These are phyloP conservation scores for Cynanchum wilfordii DNA, from an alignment of 257 asterid species.

Conservation along the genomic window DNA sequence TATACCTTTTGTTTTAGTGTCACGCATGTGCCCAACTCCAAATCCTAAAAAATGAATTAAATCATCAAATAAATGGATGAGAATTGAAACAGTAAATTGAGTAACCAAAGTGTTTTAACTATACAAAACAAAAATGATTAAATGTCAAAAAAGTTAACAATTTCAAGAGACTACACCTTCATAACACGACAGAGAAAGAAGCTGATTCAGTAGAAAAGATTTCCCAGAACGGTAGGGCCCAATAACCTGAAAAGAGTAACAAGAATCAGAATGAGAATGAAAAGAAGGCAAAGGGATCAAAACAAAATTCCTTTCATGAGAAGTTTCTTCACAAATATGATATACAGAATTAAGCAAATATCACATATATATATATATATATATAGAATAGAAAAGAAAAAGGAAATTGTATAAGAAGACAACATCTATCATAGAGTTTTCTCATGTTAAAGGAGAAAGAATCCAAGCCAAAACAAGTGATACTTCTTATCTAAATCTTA, in stretches of 20 bases:
- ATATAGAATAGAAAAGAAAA: background rate
- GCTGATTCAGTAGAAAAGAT: conserved; percentile 96
- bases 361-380: background rate
- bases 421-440: background rate
- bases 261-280: background rate
- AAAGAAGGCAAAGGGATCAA: background rate
- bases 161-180: conserved; percentile 58
- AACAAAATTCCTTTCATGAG: background rate
- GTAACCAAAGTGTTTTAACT: background rate
- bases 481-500: conserved; percentile 39
- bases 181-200: conserved; percentile 88
- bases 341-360: background rate
- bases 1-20: conserved; percentile 93
- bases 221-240: conserved; percentile 99
- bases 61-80: background rate
- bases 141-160: conserved; percentile 3
- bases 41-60: conserved; percentile 61
- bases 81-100: background rate
- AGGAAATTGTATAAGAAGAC: background rate
- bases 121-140: background rate
- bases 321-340: background rate
- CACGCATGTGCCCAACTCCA: conserved; percentile 99
- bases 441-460: conserved; percentile 3
- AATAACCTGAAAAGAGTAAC: conserved; percentile 55
- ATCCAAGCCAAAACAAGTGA: conserved; percentile 6